Evolutionary conservation across 352 stramenopile genomes (phyloP), one percentile per base, ranked within the genome.

Genomic region (Globisporangium carolinianum): DNA sequence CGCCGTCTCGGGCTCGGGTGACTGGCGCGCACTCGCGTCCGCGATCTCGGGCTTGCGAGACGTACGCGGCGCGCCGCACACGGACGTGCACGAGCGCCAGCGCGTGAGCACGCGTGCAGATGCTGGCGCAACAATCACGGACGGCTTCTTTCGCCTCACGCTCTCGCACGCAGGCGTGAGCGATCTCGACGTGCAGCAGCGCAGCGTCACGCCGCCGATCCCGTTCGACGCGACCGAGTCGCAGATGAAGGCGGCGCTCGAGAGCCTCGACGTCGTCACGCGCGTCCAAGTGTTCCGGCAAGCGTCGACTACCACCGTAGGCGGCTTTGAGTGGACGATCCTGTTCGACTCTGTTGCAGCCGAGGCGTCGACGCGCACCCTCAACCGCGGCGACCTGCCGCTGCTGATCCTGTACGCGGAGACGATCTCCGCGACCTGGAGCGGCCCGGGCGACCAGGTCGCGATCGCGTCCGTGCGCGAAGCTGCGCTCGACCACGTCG

Each of bases 211-310:
- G 35, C 66, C 72, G 12, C 65, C 60, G 15, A 94, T 97, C 53
- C 52, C 78, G 46, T 91, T 91, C 57, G 83, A 90, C 62, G 86
- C 87, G 38, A 86, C 66, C 38, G 79, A 71, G 39, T 55, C 57
- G 17, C 58, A 77, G 12, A 63, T 96, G 56, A 87, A 93, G 60
- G 46, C 63, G 5, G 83, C 79, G 35, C 67, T 97, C 39, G 72
- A 93, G 58, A 78, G 65, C 14, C 71, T 97, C n/a, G 79, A 86
- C 6, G 68, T 79, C 17, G 69, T 94, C 41, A 64, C 66, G 15
- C 65, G 61, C 60, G 83, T 87, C 0, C 76, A 87, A 32, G 74
- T 91, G 4, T 69, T 76, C 18, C 75, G 74, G 7, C 68, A 63
- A 12, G 51, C 18, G 6, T 60, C 73, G 14, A 48, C 53, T 24